Base-by-base conservation (phyloP, 169 alveolate species). In the Cryptosporidium ryanae region DNA sequence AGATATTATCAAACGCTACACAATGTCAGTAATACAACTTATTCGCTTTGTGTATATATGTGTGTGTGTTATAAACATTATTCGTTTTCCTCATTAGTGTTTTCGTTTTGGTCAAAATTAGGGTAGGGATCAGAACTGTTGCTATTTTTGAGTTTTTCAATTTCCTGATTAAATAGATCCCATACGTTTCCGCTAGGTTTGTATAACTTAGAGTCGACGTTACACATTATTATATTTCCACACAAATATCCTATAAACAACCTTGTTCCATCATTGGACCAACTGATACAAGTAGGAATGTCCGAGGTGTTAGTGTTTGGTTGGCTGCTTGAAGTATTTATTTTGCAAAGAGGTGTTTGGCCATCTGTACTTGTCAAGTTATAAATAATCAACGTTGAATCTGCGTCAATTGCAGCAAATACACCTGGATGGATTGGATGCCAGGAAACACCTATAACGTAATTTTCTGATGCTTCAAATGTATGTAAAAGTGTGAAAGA, bases 381-480 rank as follows among this genome's bases (percentile, higher is more conserved):
- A 76, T 76, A 76, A 27, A 76, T 76, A 7, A 76, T 76, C 15
- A 76, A 27, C 17, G 27, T 76, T 17, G 68, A 27, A 55, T 76
- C 87, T n/a, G 87, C 87, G 46, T 76, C 87, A 57, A 76, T 61
- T 59, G 71, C 70, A 59, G 87, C 87, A 34, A 76, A 76, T 55
- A 76, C 59, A 43, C 87, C 87, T 8, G 87, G 87, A 61, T 76
- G 87, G 0, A 76, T 55, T 17, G 87, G 87, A 76, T 76, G 87
- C 87, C 87, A 76, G 27, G 87, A 67, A 27, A 76, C 71, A 21
- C 64, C 87, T 43, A 76, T 76, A 2, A 76, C 87, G n/a, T 76
- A 76, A 34, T 76, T 76, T 55, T 76, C 87, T 38, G 76, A 59
- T 4, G 87, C 55, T 21, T 76, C 87, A 55, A 76, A 76, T 6